Conservation (phyloP, 352 stramenopile genomes). For the Blastocystis sp. region DNA sequence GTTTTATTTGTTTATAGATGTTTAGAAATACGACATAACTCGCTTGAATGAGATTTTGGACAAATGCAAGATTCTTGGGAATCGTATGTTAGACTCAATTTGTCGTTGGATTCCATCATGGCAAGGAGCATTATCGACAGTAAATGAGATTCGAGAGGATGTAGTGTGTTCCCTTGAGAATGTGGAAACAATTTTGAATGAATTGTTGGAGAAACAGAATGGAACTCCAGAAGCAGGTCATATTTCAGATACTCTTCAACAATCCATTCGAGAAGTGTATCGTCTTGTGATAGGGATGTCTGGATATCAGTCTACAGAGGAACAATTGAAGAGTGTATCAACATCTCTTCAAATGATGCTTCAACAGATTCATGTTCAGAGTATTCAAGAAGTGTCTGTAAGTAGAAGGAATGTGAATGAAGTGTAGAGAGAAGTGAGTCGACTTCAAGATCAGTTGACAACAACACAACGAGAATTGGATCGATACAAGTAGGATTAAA, state of each 20-base stretch:
- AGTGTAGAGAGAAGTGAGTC: not conserved
- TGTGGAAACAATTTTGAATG: no score
- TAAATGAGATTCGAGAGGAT: not conserved
- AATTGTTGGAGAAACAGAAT: not conserved
- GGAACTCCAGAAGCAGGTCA: not conserved
- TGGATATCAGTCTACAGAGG: not conserved
- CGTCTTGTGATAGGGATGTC: not conserved
- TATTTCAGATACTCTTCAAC: not conserved
- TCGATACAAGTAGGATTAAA: no score
- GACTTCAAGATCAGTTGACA: no score
- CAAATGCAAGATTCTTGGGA: not conserved
- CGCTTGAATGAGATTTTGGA: not conserved
- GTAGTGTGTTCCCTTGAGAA: conserved; percentile 30
- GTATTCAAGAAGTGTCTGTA: not conserved
- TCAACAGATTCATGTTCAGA: not conserved
- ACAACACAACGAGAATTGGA: no score
- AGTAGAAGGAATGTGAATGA: not conserved
- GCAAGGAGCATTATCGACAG: not conserved
- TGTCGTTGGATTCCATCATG: conserved; percentile 2
- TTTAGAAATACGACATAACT: not conserved
- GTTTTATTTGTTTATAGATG: not conserved
- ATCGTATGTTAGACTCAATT: conserved; percentile 18
- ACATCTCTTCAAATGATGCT: not conserved
- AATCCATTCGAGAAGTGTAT: not conserved
- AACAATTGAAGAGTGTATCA: not conserved